Evolutionary conservation across 225 moss, liverwort and hornwort genomes (phyloP), one percentile per base, ranked within the genome.

Genomic region (Marchantia polymorpha): DNA sequence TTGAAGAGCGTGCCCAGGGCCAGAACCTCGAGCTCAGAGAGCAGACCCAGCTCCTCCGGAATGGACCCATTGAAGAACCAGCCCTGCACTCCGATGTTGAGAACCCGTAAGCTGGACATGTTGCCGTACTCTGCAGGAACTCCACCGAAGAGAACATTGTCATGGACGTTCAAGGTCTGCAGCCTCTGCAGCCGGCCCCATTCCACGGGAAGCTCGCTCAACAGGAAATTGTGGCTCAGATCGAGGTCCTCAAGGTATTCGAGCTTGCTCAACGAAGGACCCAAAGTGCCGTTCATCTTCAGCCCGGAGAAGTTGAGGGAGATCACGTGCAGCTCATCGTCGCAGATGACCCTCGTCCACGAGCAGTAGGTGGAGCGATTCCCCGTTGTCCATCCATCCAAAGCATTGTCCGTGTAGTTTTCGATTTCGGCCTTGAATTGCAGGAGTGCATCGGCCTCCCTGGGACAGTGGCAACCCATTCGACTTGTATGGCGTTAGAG

Each of bases 321-420:
- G 29, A 67, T 17, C 8, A 67, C 67, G 16, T 31, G 67, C 5
- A 67, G 67, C 31, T 67, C 30, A 30, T 67, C 67, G 30, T 72
- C n/a, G 39, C 72, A 72, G 12, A 22, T 72, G 48, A 72, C 52
- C 72, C 50, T 16, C 17, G 72, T 72, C 72, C 72, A 72, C 72
- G 51, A 72, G 25, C 72, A 72, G 52, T 50, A 52, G 52, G 19
- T 71, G 19, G 71, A 71, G 46, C 30, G 46, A 39, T 50, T 47
- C 10, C 71, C 50, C 31, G 50, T 10, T 3, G 8, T 72, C 72
- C 72, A 72, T n/a, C 50, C 72, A 72, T 72, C 72, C 72, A 72
- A 72, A 52, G 72, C 72, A 50, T 22, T 20, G 6, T 72, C n/a
- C 12, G 72, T 39, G 39, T 46, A 48, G 15, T 51, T 72, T 50